Conservation (phyloP, 2,329 filamentous ascomycete species). For the Capronia americana region DNA sequence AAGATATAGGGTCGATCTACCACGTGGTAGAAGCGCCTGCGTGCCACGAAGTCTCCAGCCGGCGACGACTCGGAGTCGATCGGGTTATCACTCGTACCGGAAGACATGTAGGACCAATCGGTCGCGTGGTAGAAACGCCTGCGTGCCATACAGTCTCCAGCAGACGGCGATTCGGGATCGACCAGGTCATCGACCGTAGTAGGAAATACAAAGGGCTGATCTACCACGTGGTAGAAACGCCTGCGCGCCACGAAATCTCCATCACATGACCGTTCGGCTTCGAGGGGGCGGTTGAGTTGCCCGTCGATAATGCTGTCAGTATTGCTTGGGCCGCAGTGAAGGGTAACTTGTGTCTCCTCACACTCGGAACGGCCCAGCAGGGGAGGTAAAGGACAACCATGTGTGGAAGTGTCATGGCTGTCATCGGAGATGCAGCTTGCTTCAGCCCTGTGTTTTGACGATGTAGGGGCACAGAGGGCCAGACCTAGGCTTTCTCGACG, state of each 20-base stretch:
- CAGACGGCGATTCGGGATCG: background rate
- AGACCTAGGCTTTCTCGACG: constrained; percentile 7
- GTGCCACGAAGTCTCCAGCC: too few relatives aligned
- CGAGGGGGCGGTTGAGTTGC: background rate
- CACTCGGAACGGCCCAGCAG: background rate
- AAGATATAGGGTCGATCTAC: background rate
- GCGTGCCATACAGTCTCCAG: background rate
- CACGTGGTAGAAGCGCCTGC: too few relatives aligned
- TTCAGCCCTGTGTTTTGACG: constrained; percentile 12
- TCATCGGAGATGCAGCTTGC: constrained; percentile 14
- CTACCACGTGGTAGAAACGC: background rate
- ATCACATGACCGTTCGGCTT: background rate
- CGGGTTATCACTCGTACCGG: too few relatives aligned
- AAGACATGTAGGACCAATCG: background rate
- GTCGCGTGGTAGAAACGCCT: background rate
- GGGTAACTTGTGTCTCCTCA: background rate
- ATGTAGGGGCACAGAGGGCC: constrained; percentile 3
- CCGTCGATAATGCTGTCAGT: background rate
- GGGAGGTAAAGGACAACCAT: background rate
- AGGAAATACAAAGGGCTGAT: background rate
- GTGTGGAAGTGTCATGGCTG: constrained; percentile 15
- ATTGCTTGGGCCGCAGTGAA: background rate
- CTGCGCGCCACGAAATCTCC: background rate
- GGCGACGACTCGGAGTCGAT: too few relatives aligned
- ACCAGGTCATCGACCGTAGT: background rate